These are phyloP conservation scores for Aspergillus ellipticus DNA, from an alignment of 495 filamentous ascomycete genomes.

Conservation along the genomic window DNA sequence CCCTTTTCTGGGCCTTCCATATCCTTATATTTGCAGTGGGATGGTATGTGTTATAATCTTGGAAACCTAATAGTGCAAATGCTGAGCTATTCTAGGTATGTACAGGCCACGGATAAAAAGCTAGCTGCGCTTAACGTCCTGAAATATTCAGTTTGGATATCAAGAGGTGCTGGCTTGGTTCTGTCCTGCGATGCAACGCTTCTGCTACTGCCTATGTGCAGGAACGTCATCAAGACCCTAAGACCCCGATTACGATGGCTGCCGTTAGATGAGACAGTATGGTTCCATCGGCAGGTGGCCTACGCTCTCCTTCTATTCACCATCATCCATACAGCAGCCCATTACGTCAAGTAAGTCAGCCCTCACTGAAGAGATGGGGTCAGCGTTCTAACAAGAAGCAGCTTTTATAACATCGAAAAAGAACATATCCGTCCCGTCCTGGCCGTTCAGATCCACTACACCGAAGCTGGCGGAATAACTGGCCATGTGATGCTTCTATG, in stretches of 20 bases:
- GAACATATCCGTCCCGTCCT: constrained; percentile 73
- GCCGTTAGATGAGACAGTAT: constrained; percentile 90
- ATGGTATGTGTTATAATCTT: constrained; percentile 59
- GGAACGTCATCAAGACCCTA: constrained; percentile 77
- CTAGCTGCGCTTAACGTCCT: constrained; percentile 78
- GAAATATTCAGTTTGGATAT: constrained; percentile 89
- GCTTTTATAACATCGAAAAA: constrained; percentile 94
- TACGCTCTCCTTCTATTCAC: constrained; percentile 84
- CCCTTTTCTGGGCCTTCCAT: constrained; percentile 82
- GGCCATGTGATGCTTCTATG: constrained; percentile 98
- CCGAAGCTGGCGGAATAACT: constrained; percentile 84
- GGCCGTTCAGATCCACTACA: constrained; percentile 92
- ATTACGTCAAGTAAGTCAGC: constrained; percentile 89
- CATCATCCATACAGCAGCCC: constrained; percentile 68
- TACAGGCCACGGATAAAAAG: constrained; percentile 62
- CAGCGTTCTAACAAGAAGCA: constrained; percentile 35
- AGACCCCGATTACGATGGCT: constrained; percentile 85
- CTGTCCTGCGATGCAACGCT: constrained; percentile 80
- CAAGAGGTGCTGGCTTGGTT: constrained; percentile 82
- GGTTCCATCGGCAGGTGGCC: constrained; percentile 95
- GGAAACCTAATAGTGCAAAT: constrained; percentile 19
- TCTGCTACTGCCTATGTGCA: constrained; percentile 91
- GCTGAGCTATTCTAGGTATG: constrained; percentile 54
- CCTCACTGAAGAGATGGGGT: neutral
- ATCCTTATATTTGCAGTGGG: constrained; percentile 77